A percentile compares a stretch with the other conserved stretches of the same genome.
These are phyloP conservation scores for Wickerhamomyces mucosus DNA, from an alignment of 805 yeast genomes.

Conservation along the genomic window DNA sequence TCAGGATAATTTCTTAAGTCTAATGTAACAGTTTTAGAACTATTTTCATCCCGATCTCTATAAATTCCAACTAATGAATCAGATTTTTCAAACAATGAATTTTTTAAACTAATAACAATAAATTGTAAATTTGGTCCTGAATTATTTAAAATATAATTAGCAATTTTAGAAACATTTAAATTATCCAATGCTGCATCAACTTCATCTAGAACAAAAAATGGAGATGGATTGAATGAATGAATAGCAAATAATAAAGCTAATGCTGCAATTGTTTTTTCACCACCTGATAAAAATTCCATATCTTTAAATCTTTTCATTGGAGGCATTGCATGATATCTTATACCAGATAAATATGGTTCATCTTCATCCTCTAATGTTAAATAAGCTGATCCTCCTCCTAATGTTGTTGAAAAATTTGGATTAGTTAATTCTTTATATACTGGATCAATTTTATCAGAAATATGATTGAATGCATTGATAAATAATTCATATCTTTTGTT, in stretches of 20 bases:
- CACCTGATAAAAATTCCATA: constrained; percentile 90
- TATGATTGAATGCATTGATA: constrained; percentile 66
- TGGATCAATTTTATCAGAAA: constrained; percentile 59
- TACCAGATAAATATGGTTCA: constrained; percentile 78
- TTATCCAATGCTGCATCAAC: constrained; percentile 97
- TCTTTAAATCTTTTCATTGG: constrained; percentile 90
- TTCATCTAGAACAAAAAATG: constrained; percentile 92
- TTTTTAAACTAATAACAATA: constrained; percentile 87
- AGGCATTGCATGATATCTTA: constrained; percentile 91
- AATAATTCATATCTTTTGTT: constrained; percentile 52
- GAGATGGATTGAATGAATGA: constrained; percentile 86
- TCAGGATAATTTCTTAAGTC: constrained; percentile 58
- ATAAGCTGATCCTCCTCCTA: constrained; percentile 91
- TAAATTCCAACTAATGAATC: constrained; percentile 91
- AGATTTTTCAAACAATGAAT: constrained; percentile 76
- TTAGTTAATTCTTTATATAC: constrained; percentile 83
- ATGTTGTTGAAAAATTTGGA: constrained; percentile 29
- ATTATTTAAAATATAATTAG: constrained; percentile 70
- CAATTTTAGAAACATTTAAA: constrained; percentile 76
- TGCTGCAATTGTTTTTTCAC: constrained; percentile 96
- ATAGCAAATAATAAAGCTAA: constrained; percentile 84
- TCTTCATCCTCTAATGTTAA: constrained; percentile 81
- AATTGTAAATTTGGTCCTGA: constrained; percentile 79
- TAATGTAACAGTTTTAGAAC: constrained; percentile 64
- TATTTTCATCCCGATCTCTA: constrained; percentile 65